phyloP scores from a whole-genome alignment of 768 basidiomycete genomes.

The Auricularia auricula-judae region DNA sequence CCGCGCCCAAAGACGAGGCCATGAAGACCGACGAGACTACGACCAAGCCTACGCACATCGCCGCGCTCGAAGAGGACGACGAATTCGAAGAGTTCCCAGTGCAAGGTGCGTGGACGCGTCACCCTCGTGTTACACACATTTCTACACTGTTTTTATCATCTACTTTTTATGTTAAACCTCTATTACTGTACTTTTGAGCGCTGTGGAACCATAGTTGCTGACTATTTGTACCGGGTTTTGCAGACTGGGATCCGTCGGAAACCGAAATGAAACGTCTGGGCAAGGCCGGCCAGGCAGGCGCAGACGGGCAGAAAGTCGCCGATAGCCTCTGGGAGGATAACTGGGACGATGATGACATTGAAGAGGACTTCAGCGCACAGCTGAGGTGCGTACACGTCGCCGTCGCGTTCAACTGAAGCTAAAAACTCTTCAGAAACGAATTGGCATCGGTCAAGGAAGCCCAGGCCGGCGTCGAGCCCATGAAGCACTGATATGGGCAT shows the following conservation, averaged over 20 bases:
- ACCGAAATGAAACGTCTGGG: constrained; percentile 73
- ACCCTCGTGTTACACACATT: neutral
- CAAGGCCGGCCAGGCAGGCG: constrained; percentile 61
- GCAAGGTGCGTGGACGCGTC: constrained; percentile 46
- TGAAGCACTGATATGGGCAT: neutral
- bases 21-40: neutral
- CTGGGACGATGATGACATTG: constrained; percentile 99
- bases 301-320: constrained; percentile 51
- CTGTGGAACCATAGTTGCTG: too few relatives aligned
- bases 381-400: constrained; percentile 49
- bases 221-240: neutral
- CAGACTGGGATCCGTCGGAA: constrained; percentile 82
- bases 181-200: too few relatives aligned
- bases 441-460: constrained; percentile 33
- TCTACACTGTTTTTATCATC: neutral
- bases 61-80: constrained; percentile 93
- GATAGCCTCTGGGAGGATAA: constrained; percentile 99
- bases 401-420: too few relatives aligned
- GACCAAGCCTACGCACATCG: constrained; percentile 24
- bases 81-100: constrained; percentile 91
- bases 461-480: neutral
- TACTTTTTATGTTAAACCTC: neutral
- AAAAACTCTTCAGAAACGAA: constrained; percentile 36
- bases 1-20: neutral
- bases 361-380: constrained; percentile 94